Base-by-base conservation (phyloP, 805 yeast genomes). In the Saturnispora sanitii region DNA sequence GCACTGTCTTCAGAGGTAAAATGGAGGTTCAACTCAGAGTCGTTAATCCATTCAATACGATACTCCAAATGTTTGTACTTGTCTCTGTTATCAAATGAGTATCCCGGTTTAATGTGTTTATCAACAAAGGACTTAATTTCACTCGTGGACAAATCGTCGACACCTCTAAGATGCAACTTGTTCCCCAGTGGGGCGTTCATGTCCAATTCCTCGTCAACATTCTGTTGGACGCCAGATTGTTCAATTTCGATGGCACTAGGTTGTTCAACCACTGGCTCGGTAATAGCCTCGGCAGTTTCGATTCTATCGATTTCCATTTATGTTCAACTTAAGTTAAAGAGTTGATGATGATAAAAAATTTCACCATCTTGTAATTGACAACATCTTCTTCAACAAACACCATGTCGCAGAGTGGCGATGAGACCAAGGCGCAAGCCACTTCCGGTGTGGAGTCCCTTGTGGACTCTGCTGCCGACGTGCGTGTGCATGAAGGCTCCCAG, bases 21-120 rank as follows among this genome's bases (percentile, higher is more conserved):
- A 4, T 67, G 72, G n/a, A 77, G 51, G 46, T 74, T 76, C 28
- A 79, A 66, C 2, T 75, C 63, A 16, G 71, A 52, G 54, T 80
- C 88, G 52, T 80, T 74, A 30, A 80, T 67, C 88, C 88, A 80
- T 50, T 79, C 76, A 21, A 79, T 56, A 22, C 61, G 58, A 53
- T 67, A 74, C 19, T 53, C 47, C 39, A 56, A 52, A 34, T 45
- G 49, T 4, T 52, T 51, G 37, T 46, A 61, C 27, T 54, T 39
- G 2, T 59, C 60, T 21, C 55, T 46, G 18, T 45, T 53, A n/a
- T 47, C 51, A 38, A 55, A 62, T 6, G 49, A 48, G 22, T 52
- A 49, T 25, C 52, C 56, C 6, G 65, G 65, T 48, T 57, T 62
- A 17, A 68, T 44, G 50, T 69, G 67, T 40, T 61, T 57, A 41